Evolutionary conservation across 1,284 basidiomycete species (phyloP).

Genomic region (Ganoderma multipileum): DNA sequence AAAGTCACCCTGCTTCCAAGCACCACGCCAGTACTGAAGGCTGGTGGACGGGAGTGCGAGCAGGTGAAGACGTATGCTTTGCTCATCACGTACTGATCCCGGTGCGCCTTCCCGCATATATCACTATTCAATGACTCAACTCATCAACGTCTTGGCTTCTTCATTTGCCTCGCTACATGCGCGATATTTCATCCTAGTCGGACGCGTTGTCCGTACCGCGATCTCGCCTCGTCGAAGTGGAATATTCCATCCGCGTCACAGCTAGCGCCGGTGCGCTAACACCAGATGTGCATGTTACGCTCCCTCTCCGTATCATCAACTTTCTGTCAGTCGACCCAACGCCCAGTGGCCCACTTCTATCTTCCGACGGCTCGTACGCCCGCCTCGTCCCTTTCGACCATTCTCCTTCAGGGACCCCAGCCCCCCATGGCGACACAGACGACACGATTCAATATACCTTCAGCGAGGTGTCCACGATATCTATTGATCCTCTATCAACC

Average conservation of each 20-base stretch:
- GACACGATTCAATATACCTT: not conserved
- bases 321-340: constrained; percentile 85
- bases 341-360: constrained; percentile 47
- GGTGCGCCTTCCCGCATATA: constrained; percentile 55
- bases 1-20: constrained; percentile 67
- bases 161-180: not conserved
- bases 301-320: constrained; percentile 80
- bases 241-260: constrained; percentile 78
- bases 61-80: constrained; percentile 68
- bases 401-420: not conserved
- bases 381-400: constrained; percentile 23
- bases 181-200: constrained; percentile 48
- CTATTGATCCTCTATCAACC: not conserved
- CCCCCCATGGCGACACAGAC: not conserved
- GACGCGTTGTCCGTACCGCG: constrained; percentile 81
- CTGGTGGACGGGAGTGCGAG: constrained; percentile 85
- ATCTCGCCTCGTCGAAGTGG: constrained; percentile 81
- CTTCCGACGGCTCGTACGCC: constrained; percentile 31
- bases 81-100: constrained; percentile 73
- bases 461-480: not conserved
- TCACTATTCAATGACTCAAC: constrained; percentile 7
- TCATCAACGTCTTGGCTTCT: not conserved
- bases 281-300: constrained; percentile 68
- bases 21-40: constrained; percentile 83
- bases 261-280: constrained; percentile 70